Evolutionary conservation across 805 yeast genomes (phyloP).

Genomic region (Ogataea henricii): DNA sequence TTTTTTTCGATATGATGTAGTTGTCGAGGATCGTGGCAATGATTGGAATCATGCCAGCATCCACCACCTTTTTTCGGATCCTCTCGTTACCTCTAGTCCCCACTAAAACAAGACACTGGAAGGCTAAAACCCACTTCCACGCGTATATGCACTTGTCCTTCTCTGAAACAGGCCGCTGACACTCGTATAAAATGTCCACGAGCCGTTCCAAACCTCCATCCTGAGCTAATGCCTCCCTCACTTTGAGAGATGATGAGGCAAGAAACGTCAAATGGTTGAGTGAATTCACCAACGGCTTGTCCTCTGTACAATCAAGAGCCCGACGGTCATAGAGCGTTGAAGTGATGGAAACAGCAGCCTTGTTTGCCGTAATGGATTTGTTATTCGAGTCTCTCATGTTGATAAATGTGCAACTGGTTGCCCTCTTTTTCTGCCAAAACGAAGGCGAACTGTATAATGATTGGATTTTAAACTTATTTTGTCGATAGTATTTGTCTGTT

Average conservation of each 20-base stretch:
- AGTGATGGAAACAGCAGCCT: constrained; percentile 91
- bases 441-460: neutral
- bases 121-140: constrained; percentile 96
- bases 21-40: constrained; percentile 91
- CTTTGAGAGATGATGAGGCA: constrained; percentile 82
- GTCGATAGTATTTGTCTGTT: neutral
- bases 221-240: constrained; percentile 80
- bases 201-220: constrained; percentile 94
- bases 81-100: constrained; percentile 92
- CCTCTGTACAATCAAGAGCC: constrained; percentile 88
- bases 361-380: constrained; percentile 72
- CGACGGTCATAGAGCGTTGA: constrained; percentile 88
- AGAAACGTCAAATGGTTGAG: constrained; percentile 86
- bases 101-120: constrained; percentile 87
- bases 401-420: neutral
- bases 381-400: constrained; percentile 88
- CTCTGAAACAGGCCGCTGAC: constrained; percentile 45
- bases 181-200: constrained; percentile 81
- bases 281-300: constrained; percentile 88
- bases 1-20: constrained; percentile 48
- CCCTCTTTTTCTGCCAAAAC: too few species aligned
- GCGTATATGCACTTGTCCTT: constrained; percentile 59
- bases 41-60: constrained; percentile 89
- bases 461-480: neutral
- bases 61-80: constrained; percentile 81